These are phyloP conservation scores for Terfezia claveryi DNA, from an alignment of 495 filamentous ascomycete species.

Conservation along the genomic window DNA sequence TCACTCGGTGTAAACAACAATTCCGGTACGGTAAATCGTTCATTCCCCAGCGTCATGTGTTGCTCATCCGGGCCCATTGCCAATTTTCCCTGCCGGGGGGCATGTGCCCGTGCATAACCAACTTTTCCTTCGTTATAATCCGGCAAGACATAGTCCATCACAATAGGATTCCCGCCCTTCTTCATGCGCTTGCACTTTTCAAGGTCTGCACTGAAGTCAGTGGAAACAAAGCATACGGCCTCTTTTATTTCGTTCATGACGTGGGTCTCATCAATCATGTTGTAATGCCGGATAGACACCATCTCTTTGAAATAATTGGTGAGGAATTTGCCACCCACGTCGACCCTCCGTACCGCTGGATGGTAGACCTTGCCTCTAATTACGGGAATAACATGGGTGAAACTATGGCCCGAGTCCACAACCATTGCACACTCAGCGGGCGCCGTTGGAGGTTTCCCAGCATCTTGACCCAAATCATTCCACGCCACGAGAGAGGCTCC, in stretches of 20 bases:
- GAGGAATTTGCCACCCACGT: conserved; percentile 77
- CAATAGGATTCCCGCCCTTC: conserved; percentile 46
- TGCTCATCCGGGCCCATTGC: conserved; percentile 37
- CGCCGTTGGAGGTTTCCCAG: conserved; percentile 29
- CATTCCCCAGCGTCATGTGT: conserved; percentile 66
- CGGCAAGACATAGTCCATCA: conserved; percentile 80
- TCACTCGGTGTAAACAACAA: conserved; percentile 69
- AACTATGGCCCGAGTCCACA: conserved; percentile 80
- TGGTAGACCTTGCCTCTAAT: conserved; percentile 63
- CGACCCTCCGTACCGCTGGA: conserved; percentile 59
- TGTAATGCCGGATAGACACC: conserved; percentile 73
- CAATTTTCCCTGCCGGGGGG: conserved; percentile 35
- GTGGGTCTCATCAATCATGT: conserved; percentile 80
- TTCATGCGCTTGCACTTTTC: conserved; percentile 26
- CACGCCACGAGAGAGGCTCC: conserved; percentile 63
- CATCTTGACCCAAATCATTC: conserved; percentile 33
- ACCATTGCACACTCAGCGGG: conserved; percentile 69
- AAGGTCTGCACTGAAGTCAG: conserved; percentile 56
- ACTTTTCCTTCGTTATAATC: conserved; percentile 59
- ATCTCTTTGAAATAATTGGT: conserved; percentile 89
- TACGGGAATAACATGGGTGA: conserved; percentile 78
- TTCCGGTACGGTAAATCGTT: conserved; percentile 80
- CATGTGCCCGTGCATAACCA: conserved; percentile 56
- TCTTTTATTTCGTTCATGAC: conserved; percentile 95
- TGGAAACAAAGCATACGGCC: conserved; percentile 59